Conservation (phyloP, 2,329 filamentous ascomycete species). For the Scedosporium boydii region DNA sequence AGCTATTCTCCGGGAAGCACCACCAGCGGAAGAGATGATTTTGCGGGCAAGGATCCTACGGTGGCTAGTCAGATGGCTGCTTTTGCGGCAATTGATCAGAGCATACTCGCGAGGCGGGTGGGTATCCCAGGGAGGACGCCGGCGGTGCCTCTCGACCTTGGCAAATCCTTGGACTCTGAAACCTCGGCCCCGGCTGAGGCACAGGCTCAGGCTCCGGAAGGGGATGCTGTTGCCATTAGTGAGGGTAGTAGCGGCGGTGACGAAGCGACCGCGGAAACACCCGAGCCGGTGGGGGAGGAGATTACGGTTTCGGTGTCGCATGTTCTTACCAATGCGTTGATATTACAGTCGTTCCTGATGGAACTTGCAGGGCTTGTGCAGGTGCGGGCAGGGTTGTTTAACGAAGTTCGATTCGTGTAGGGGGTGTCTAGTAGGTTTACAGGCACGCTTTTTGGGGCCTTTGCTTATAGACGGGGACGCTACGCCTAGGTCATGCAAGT, state of each 20-base stretch:
- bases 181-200: constrained; percentile 15
- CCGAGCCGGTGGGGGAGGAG: constrained; percentile 10
- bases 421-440: neutral
- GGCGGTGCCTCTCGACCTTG: constrained; percentile 37
- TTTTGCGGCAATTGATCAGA: constrained; percentile 56
- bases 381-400: constrained; percentile 64
- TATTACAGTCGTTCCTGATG: constrained; percentile 71
- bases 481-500: too few species aligned
- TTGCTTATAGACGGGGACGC: neutral
- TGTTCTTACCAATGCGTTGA: constrained; percentile 68
- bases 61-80: constrained; percentile 45
- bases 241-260: constrained; percentile 3
- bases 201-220: constrained; percentile 11
- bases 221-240: constrained; percentile 4
- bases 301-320: constrained; percentile 61
- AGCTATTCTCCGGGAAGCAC: constrained; percentile 31
- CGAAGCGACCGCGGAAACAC: neutral
- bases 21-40: constrained; percentile 14
- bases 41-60: neutral
- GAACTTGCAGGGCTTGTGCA: constrained; percentile 69
- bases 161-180: constrained; percentile 1
- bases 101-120: constrained; percentile 46
- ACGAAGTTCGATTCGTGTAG: constrained; percentile 56
- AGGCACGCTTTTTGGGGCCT: neutral
- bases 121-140: constrained; percentile 33